Conservation (phyloP, 768 basidiomycete genomes). For the Strobilomyces confusus region DNA sequence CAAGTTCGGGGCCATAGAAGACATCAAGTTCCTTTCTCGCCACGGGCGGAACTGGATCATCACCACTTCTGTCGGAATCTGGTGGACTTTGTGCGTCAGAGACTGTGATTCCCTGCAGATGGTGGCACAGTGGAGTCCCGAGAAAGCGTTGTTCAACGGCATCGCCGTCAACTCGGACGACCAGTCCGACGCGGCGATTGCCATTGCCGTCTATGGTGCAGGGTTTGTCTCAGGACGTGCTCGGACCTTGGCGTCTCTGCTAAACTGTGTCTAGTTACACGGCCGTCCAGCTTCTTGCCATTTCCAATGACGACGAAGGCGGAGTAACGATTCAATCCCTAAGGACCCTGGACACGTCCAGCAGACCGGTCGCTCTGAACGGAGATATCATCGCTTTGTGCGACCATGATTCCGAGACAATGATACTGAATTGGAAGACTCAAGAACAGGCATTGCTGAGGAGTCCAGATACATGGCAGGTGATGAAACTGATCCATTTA, state of each 20-base stretch:
- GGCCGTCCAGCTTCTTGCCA: conserved; percentile 29
- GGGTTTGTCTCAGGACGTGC: conserved; percentile 37
- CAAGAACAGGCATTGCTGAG: conserved; percentile 44
- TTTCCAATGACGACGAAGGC: conserved; percentile 7
- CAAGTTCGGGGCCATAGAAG: conserved; percentile 43
- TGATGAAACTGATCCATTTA: conserved; percentile 12
- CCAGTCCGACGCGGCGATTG: conserved; percentile 44
- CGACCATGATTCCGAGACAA: conserved; percentile 47
- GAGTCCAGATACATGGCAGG: conserved; percentile 33
- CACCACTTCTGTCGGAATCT: conserved; percentile 55
- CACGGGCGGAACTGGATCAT: conserved; percentile 42
- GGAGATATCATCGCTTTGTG: conserved; percentile 53
- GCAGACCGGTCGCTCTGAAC: conserved; percentile 45
- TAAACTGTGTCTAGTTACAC: conserved; percentile 17
- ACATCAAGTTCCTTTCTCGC: conserved; percentile 52
- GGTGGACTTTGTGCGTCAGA: conserved; percentile 58
- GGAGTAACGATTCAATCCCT: conserved; percentile 29
- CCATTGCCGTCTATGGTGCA: conserved; percentile 44
- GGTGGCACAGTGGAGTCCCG: conserved; percentile 49
- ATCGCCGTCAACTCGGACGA: conserved; percentile 47
- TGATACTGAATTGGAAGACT: conserved; percentile 54
- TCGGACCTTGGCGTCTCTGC: conserved; percentile 1
- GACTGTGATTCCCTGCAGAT: conserved; percentile 31
- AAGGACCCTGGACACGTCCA: conserved; percentile 36
- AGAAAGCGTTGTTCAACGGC: conserved; percentile 49